phyloP scores from a whole-genome alignment of 2,329 filamentous ascomycete genomes.

The Aspergillus sp. region DNA sequence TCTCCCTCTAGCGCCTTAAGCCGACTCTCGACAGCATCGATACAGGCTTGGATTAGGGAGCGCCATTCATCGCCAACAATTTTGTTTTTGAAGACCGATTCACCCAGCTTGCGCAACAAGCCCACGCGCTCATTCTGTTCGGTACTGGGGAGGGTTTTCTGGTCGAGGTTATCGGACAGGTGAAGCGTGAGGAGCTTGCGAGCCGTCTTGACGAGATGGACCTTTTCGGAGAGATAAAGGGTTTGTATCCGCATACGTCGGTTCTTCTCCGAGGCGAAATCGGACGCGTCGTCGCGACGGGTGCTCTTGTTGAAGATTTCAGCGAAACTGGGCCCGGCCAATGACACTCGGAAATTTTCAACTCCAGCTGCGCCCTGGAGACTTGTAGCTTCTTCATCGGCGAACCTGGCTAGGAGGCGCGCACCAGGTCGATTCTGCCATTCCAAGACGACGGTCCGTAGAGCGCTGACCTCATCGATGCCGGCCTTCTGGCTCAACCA shows the following conservation, averaged over 20 bases:
- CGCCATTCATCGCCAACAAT: slow-evolving; percentile 23
- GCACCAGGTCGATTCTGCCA: slow-evolving; percentile 76
- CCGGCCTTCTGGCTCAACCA: slow-evolving; percentile 80
- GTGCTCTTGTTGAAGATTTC: slow-evolving; percentile 33
- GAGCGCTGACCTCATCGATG: slow-evolving; percentile 77
- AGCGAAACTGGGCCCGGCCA: slow-evolving; percentile 39
- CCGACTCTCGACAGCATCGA: slow-evolving; percentile 34
- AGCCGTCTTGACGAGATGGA: slow-evolving; percentile 64
- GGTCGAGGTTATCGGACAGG: slow-evolving; percentile 23
- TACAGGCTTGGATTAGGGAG: slow-evolving; percentile 32
- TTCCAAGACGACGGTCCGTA: slow-evolving; percentile 79
- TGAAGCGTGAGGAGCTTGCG: slow-evolving; percentile 48
- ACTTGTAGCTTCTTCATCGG: slow-evolving; percentile 74
- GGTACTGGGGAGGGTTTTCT: slow-evolving; percentile 8
- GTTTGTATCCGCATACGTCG: slow-evolving; percentile 68
- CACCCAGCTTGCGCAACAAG: slow-evolving; percentile 28
- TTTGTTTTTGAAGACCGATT: slow-evolving; percentile 30
- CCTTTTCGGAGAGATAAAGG: slow-evolving; percentile 70
- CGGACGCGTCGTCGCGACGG: slow-evolving; percentile 26
- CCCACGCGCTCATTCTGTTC: slow-evolving; percentile 13
- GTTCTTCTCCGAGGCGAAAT: slow-evolving; percentile 62
- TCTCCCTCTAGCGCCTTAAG: slow-evolving; percentile 32
- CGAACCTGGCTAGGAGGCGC: slow-evolving; percentile 69
- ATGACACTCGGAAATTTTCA: slow-evolving; percentile 60
- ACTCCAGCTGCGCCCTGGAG: slow-evolving; percentile 71